Evolutionary conservation across 495 filamentous ascomycete genomes (phyloP).

Genomic region (Oidiodendron maius): DNA sequence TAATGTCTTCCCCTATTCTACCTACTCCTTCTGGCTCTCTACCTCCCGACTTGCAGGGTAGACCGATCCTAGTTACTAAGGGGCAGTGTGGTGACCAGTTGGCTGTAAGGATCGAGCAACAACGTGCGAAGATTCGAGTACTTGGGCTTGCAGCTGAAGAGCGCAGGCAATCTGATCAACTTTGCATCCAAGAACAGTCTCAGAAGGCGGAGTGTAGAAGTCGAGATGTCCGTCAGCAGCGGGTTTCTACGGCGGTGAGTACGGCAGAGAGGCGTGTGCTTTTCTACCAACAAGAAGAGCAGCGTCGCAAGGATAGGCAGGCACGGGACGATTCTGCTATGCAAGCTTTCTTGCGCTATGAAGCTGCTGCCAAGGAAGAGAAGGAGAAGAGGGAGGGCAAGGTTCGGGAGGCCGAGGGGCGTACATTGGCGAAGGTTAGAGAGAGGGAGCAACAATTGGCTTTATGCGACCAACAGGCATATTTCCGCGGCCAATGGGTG

Average conservation of each 20-base stretch:
- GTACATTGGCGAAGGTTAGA: no score
- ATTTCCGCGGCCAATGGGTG: background rate
- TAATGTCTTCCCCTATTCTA: background rate
- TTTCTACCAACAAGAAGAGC: background rate
- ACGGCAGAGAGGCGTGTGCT: background rate
- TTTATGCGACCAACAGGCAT: no score
- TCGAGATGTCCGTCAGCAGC: background rate
- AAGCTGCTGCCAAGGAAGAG: no score
- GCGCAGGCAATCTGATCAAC: conserved; percentile 2
- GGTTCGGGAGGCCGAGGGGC: no score
- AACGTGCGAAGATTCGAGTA: conserved; percentile 5
- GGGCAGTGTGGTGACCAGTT: background rate
- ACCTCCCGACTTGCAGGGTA: background rate
- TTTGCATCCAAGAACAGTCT: conserved; percentile 5
- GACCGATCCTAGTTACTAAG: background rate
- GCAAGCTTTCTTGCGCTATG: background rate
- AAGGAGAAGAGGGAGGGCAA: no score
- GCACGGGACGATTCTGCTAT: conserved; percentile 2
- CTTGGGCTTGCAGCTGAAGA: conserved; percentile 8
- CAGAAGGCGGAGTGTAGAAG: conserved; percentile 1
- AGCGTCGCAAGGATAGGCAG: conserved; percentile 5
- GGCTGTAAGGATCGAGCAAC: conserved; percentile 6
- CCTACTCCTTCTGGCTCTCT: background rate
- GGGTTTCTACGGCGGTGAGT: no score
- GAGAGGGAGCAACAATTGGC: no score